A percentile compares a stretch with the other conserved stretches of the same genome.
Evolutionary conservation across 163 green algal species (phyloP).

Genomic region (Chlamydomonas reinhardtii): DNA sequence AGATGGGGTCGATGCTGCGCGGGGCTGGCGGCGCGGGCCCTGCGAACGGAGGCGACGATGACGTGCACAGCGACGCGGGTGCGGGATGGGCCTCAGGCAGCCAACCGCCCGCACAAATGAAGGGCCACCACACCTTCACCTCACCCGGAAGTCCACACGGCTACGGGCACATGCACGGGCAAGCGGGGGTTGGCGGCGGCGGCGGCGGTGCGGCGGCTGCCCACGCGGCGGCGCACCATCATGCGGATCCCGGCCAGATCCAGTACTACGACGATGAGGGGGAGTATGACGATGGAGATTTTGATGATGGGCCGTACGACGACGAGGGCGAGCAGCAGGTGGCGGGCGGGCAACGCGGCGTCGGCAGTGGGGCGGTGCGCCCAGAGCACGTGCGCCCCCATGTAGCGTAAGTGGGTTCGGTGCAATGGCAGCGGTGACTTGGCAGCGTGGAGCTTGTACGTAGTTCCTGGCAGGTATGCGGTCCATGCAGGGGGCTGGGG

Average conservation of each 20-base stretch:
- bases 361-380: not conserved
- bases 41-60: not conserved
- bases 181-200: not conserved
- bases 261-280: not conserved
- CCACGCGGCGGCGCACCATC: too few relatives aligned
- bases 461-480: too few relatives aligned
- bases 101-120: slow-evolving; percentile 15
- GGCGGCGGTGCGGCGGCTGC: not conserved
- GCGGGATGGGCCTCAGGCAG: slow-evolving; percentile 7
- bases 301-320: slow-evolving; percentile 3
- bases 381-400: slow-evolving; percentile 17
- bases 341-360: not conserved
- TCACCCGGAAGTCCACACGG: too few relatives aligned
- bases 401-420: not conserved
- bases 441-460: too few relatives aligned
- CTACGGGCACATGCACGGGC: not conserved
- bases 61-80: slow-evolving; percentile 22
- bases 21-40: too few relatives aligned
- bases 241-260: too few relatives aligned
- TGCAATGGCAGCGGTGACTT: too few relatives aligned
- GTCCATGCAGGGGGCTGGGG: too few relatives aligned
- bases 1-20: not conserved
- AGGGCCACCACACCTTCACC: slow-evolving; percentile 2
- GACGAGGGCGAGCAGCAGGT: not conserved
- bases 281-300: not conserved